These are phyloP conservation scores for Trichoderma semiorbis DNA, from an alignment of 2,329 filamentous ascomycete genomes.

Conservation along the genomic window DNA sequence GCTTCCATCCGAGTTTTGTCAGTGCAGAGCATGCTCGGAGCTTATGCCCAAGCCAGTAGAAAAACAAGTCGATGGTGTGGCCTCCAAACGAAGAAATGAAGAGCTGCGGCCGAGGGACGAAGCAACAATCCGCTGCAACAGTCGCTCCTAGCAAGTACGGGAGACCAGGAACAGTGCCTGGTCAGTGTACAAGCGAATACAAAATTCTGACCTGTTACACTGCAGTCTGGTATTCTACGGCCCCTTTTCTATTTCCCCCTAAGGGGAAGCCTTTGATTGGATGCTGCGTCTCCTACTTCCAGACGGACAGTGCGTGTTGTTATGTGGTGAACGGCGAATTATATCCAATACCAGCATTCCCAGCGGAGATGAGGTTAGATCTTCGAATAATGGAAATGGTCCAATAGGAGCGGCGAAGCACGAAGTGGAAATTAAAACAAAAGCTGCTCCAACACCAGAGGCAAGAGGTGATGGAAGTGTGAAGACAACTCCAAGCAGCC, in stretches of 20 bases:
- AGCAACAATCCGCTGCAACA: background rate
- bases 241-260: background rate
- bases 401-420: background rate
- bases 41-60: background rate
- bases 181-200: background rate
- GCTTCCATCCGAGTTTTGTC: background rate
- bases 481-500: background rate
- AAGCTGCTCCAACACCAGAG: background rate
- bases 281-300: background rate
- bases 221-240: background rate
- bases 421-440: background rate
- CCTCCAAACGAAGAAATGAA: background rate
- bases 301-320: background rate
- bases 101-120: background rate
- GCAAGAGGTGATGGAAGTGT: background rate
- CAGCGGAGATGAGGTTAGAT: background rate
- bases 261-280: background rate
- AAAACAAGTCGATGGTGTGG: background rate
- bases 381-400: background rate
- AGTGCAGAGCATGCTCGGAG: background rate
- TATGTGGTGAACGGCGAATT: background rate
- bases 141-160: background rate
- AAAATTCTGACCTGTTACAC: background rate
- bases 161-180: background rate
- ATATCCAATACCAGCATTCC: background rate